These are phyloP conservation scores for Hanseniaspora meyeri DNA, from an alignment of 805 yeast species.

Conservation along the genomic window DNA sequence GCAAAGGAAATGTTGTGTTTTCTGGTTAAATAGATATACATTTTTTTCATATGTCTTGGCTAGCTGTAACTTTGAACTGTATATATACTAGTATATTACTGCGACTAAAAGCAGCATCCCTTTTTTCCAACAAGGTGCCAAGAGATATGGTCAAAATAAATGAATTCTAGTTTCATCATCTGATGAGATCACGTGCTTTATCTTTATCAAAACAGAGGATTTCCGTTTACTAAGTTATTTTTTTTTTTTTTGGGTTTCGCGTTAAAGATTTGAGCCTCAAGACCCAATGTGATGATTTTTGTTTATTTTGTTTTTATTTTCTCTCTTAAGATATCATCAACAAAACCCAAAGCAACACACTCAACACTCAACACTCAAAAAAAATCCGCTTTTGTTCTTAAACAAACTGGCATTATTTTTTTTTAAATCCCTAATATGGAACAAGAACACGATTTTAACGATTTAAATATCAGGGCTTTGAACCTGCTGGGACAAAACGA, in stretches of 20 bases:
- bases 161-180: too few relatives aligned
- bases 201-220: background rate
- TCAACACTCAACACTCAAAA: background rate
- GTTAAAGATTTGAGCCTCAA: background rate
- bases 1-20: too few relatives aligned
- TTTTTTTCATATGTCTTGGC: too few relatives aligned
- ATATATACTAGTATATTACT: too few relatives aligned
- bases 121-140: too few relatives aligned
- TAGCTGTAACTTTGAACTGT: too few relatives aligned
- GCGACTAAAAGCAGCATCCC: too few relatives aligned
- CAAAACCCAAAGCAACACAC: background rate
- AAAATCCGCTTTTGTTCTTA: too few relatives aligned
- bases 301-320: background rate
- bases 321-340: too few relatives aligned
- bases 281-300: background rate
- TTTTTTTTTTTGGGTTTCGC: background rate
- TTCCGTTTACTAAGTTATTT: too few relatives aligned
- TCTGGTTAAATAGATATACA: too few relatives aligned
- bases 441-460: background rate
- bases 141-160: too few relatives aligned
- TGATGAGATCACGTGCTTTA: background rate
- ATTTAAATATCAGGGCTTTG: constrained; percentile 3
- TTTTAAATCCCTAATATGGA: background rate
- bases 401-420: background rate
- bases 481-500: background rate